These are phyloP conservation scores for Calvatia gigantea DNA, from an alignment of 768 basidiomycete species.

Conservation along the genomic window DNA sequence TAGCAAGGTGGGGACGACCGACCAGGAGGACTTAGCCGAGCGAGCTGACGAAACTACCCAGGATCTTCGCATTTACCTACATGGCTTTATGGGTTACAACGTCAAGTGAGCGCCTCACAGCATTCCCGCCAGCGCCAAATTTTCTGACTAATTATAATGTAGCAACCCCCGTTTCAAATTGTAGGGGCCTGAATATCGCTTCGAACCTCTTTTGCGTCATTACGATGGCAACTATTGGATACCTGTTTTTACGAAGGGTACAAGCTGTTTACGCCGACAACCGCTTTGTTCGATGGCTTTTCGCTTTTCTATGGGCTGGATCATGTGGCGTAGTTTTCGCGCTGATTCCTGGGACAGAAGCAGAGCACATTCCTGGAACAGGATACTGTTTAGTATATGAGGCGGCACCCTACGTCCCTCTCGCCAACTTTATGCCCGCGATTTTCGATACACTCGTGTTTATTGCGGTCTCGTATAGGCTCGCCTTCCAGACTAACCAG, in stretches of 20 bases:
- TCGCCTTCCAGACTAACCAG: constrained; percentile 16
- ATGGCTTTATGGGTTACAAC: too few species aligned
- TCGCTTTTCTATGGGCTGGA: constrained; percentile 26
- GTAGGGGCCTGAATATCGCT: not conserved
- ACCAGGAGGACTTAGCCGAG: not conserved
- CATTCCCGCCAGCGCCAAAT: too few species aligned
- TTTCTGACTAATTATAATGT: not conserved
- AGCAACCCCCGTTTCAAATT: not conserved
- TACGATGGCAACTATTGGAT: constrained; percentile 10
- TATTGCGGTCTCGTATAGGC: constrained; percentile 27
- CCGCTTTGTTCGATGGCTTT: constrained; percentile 18
- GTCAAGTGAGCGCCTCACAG: too few species aligned
- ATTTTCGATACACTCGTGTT: constrained; percentile 30
- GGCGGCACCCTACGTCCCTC: constrained; percentile 20
- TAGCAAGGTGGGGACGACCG: not conserved
- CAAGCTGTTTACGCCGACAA: constrained; percentile 26
- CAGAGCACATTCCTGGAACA: constrained; percentile 25
- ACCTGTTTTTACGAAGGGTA: constrained; percentile 29
- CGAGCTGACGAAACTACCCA: too few species aligned
- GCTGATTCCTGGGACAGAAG: constrained; percentile 18
- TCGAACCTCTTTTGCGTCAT: not conserved
- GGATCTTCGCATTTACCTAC: too few species aligned
- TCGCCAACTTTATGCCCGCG: constrained; percentile 19
- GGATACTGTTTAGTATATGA: constrained; percentile 24
- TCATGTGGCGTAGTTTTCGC: constrained; percentile 18